Evolutionary conservation across 768 basidiomycete species (phyloP).

Genomic region (Hypholoma sublateritium): DNA sequence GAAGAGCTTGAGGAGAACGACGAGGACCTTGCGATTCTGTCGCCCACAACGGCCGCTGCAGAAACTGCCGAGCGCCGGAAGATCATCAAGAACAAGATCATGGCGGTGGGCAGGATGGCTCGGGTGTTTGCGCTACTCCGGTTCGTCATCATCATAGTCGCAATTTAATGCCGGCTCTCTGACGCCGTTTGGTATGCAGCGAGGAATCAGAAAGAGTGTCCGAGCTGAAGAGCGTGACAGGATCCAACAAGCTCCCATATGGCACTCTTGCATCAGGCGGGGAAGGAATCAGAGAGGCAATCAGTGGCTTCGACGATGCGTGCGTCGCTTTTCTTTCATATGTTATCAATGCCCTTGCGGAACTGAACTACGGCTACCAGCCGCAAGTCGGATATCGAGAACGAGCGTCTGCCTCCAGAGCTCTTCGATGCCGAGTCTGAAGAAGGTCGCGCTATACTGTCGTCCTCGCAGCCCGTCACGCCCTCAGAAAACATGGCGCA

Average conservation of each 20-base stretch:
- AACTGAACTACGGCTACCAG: slow-evolving; percentile 36
- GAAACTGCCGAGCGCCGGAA: slow-evolving; percentile 76
- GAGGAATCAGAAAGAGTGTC: slow-evolving; percentile 98
- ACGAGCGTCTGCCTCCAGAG: slow-evolving; percentile 96
- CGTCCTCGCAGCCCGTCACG: slow-evolving; percentile 48
- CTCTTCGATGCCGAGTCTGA: slow-evolving; percentile 80
- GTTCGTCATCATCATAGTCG: slow-evolving; percentile 39
- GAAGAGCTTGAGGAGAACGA: slow-evolving; percentile 93
- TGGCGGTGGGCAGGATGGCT: slow-evolving; percentile 96
- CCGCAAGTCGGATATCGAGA: slow-evolving; percentile 97
- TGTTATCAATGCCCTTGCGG: not conserved
- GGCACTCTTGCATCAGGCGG: slow-evolving; percentile 84
- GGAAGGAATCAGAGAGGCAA: slow-evolving; percentile 94
- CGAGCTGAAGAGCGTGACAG: slow-evolving; percentile 90
- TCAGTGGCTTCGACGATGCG: slow-evolving; percentile 94
- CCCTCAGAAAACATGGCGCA: slow-evolving; percentile 47
- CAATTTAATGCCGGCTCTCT: not conserved
- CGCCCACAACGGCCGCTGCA: slow-evolving; percentile 39
- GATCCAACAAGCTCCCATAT: slow-evolving; percentile 75
- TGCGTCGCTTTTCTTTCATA: slow-evolving; percentile 42
- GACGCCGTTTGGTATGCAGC: slow-evolving; percentile 36
- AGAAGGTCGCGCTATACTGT: slow-evolving; percentile 67
- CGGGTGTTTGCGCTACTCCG: slow-evolving; percentile 94
- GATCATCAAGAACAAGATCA: slow-evolving; percentile 97
- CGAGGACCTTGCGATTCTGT: slow-evolving; percentile 45